phyloP scores from a whole-genome alignment of 2,329 filamentous ascomycete species.

The Alternaria arborescens region DNA sequence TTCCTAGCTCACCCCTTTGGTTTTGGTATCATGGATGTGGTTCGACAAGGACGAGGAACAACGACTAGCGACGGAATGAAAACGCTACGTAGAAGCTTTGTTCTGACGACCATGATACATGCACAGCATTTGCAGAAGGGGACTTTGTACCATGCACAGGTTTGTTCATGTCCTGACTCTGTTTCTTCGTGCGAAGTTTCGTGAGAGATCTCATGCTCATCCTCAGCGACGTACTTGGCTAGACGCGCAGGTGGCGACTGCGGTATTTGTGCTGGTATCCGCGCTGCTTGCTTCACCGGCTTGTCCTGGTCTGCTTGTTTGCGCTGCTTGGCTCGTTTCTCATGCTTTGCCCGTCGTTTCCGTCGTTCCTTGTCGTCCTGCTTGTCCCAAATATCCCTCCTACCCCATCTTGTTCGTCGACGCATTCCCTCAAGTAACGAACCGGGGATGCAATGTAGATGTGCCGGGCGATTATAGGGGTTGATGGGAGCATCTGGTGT shows the following conservation, averaged over 20 bases:
- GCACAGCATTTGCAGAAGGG: conserved; percentile 3
- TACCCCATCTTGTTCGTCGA: conserved; percentile 8
- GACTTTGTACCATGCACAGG: background rate
- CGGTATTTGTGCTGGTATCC: background rate
- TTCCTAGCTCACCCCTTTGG: background rate
- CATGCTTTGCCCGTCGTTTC: background rate
- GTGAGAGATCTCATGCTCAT: background rate
- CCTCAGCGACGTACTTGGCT: background rate
- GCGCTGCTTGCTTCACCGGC: background rate
- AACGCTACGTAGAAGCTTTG: background rate
- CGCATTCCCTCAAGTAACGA: background rate
- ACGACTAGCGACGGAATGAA: background rate
- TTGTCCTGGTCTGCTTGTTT: background rate
- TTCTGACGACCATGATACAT: background rate
- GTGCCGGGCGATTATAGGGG: background rate
- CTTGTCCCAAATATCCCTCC: background rate
- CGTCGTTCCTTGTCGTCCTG: background rate
- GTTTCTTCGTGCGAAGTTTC: background rate
- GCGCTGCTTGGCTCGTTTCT: background rate
- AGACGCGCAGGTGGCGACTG: background rate
- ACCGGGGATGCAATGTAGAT: background rate
- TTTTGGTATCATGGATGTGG: background rate
- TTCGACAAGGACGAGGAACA: background rate
- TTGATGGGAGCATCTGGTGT: conserved; percentile 62
- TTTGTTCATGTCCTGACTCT: background rate